Evolutionary conservation across 306 rosid genomes (phyloP), one percentile per base, ranked within the genome.

Genomic region (Casuarina cunninghamiana): DNA sequence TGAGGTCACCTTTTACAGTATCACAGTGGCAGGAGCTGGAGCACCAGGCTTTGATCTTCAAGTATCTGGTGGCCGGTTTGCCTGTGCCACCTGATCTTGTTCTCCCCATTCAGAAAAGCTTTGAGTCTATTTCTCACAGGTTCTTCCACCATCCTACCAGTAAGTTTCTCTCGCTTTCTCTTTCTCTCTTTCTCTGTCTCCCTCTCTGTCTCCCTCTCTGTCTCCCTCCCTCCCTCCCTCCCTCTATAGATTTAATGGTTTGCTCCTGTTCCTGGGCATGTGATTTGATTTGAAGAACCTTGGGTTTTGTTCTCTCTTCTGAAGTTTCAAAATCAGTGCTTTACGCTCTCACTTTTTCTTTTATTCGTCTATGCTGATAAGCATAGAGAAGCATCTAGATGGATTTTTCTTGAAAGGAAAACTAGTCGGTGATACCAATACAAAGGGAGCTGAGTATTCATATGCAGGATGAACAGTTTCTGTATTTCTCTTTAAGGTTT

Each of bases 11-110:
- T 77, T 93, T 93, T 87, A 93, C 98, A 69, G 87, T 81, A 81
- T 83, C 93, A 2, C 98, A 93, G 86, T 93, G 97, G 97, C 93
- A 89, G 75, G 97, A 93, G 88, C 90, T 93, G 51, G 98, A 93
- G 75, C 97, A 89, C 78, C 97, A 93, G 76, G 95, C 94, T 58
- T 88, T 89, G 81, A 93, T 93, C 86, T 93, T 93, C 78, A 93
- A 89, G 88, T 93, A 91, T 78, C 84, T 93, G 75, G 85, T 89
- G 79, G 95, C 95, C 3, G 97, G 97, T 32, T 51, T 91, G 63
- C 83, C 95, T 37, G 98, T 93, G 32, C 98, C 98, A 4, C 93
- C 97, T 5, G 93, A 93, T 79, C 97, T 93, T 51, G 92, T 93
- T 32, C 82, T 80, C 55, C 98, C 97, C 62, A 93, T 93, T 77